These are phyloP conservation scores for Paxillus rubicundulus DNA, from an alignment of 768 basidiomycete species.

Conservation along the genomic window DNA sequence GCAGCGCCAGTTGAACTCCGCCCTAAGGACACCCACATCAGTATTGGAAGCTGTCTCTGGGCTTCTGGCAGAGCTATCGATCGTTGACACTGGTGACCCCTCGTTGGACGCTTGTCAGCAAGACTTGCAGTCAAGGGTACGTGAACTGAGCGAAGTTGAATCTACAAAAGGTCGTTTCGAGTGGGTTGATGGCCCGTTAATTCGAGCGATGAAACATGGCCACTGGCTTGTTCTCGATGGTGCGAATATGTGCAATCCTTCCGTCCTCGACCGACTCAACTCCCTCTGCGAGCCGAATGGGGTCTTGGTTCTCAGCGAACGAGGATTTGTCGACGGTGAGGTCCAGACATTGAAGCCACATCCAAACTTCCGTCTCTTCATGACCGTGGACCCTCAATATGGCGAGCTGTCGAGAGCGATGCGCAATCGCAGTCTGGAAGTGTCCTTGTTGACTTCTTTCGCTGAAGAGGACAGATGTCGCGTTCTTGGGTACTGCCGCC, in stretches of 20 bases:
- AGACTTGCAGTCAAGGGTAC: slow-evolving; percentile 21
- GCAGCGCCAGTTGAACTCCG: slow-evolving; percentile 15
- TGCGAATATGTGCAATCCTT: slow-evolving; percentile 93
- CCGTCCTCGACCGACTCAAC: slow-evolving; percentile 94
- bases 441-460: slow-evolving; percentile 46
- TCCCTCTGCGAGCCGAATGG: slow-evolving; percentile 91
- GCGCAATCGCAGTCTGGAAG: slow-evolving; percentile 95
- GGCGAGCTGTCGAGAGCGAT: slow-evolving; percentile 97
- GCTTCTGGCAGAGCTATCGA: slow-evolving; percentile 30
- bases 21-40: slow-evolving; percentile 15
- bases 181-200: slow-evolving; percentile 93
- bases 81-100: slow-evolving; percentile 7
- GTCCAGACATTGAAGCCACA: slow-evolving; percentile 80
- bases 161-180: slow-evolving; percentile 63
- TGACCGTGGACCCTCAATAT: slow-evolving; percentile 86
- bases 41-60: slow-evolving; percentile 24
- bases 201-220: slow-evolving; percentile 81
- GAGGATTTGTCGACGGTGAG: slow-evolving; percentile 75
- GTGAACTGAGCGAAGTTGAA: slow-evolving; percentile 17
- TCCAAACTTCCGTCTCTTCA: slow-evolving; percentile 86
- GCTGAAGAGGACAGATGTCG: slow-evolving; percentile 46
- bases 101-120: slow-evolving; percentile 12
- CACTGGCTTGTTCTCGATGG: slow-evolving; percentile 89
- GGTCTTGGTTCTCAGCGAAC: slow-evolving; percentile 79
- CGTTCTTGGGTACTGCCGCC: slow-evolving; percentile 46